Conservation (phyloP, 306 rosid species). For the Rosa lucieae region DNA sequence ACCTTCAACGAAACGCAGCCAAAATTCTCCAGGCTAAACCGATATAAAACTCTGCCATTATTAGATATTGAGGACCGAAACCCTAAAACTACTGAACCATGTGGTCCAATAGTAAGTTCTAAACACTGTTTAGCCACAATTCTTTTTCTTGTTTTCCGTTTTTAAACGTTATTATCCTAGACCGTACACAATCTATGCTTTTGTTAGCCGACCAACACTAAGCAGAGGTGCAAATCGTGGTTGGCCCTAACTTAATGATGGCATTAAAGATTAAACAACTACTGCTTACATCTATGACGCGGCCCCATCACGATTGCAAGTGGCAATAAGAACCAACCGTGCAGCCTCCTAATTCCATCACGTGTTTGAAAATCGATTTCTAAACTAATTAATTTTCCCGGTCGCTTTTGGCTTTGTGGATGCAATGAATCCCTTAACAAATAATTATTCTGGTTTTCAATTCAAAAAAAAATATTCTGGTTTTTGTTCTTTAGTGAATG, state of each 20-base stretch:
- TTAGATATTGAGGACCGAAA: too few species aligned
- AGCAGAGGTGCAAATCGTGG: not conserved
- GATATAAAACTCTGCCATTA: too few species aligned
- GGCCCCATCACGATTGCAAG: not conserved
- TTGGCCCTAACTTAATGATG: not conserved
- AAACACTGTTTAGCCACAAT: too few species aligned
- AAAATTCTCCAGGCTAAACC: too few species aligned
- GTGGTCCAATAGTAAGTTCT: too few species aligned
- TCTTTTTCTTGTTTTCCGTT: too few species aligned
- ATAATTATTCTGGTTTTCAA: not conserved
- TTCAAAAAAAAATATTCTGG: too few species aligned
- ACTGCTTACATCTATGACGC: not conserved
- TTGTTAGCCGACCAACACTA: too few species aligned
- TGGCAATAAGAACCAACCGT: slow-evolving; percentile 12
- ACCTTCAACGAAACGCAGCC: too few species aligned
- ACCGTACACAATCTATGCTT: too few species aligned
- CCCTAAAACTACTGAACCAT: too few species aligned
- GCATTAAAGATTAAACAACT: not conserved
- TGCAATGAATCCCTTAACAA: slow-evolving; percentile 12
- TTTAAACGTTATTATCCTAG: too few species aligned
- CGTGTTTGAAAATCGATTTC: slow-evolving; percentile 29
- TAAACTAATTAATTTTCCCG: not conserved
- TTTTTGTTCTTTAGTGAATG: not conserved
- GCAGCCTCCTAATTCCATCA: slow-evolving; percentile 29
- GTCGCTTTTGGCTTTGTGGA: not conserved